phyloP scores from a whole-genome alignment of 2,329 filamentous ascomycete genomes.

The Pseudogymnoascus sp. region DNA sequence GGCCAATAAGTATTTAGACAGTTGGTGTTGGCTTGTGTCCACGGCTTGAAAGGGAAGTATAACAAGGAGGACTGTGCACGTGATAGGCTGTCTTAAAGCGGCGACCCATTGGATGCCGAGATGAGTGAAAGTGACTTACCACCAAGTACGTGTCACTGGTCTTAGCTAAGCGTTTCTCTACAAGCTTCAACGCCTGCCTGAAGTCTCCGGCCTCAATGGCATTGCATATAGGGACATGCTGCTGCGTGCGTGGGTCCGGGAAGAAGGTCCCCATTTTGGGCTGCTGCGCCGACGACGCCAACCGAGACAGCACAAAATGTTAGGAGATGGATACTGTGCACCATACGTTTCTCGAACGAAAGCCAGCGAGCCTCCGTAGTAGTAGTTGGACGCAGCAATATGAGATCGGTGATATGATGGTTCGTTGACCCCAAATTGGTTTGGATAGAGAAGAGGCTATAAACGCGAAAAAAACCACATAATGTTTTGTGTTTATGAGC shows the following conservation, averaged over 20 bases:
- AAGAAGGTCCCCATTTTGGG: not conserved
- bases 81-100: slow-evolving; percentile 6
- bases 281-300: slow-evolving; percentile 2
- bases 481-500: slow-evolving; percentile 4
- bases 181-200: slow-evolving; percentile 28
- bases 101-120: not conserved
- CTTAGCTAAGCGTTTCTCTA: slow-evolving; percentile 28
- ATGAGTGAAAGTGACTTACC: slow-evolving; percentile 18
- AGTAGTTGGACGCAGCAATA: not conserved
- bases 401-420: slow-evolving; percentile 2
- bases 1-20: not conserved
- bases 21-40: not conserved
- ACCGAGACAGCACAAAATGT: slow-evolving; percentile 1
- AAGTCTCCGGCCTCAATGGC: slow-evolving; percentile 27
- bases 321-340: not conserved
- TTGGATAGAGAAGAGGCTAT: not conserved
- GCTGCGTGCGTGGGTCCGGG: slow-evolving; percentile 19
- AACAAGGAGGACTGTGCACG: not conserved
- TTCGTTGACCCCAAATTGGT: not conserved
- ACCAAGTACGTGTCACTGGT: slow-evolving; percentile 23
- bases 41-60: not conserved
- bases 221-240: slow-evolving; percentile 27
- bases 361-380: not conserved
- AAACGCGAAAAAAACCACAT: not conserved
- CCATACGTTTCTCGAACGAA: not conserved